Base-by-base conservation (phyloP, 164 flowering plant genomes). In the Saururus chinensis region DNA sequence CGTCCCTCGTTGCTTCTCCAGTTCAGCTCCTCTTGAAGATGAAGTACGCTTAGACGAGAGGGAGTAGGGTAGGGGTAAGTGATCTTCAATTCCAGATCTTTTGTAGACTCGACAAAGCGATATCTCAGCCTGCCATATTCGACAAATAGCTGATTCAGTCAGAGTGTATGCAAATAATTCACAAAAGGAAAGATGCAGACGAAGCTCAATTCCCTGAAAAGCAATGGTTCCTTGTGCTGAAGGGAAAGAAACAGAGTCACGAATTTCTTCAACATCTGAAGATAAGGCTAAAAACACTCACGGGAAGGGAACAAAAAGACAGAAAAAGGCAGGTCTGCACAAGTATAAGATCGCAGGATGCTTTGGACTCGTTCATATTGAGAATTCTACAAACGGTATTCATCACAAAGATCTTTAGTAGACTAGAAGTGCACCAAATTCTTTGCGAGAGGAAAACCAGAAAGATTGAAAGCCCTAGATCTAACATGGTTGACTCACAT, bases 61-160 rank as follows among this genome's bases (percentile, higher is more conserved):
- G 49, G 49, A 67, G 4, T 86, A 69, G 22, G 91, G 88, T 53
- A 80, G 76, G 0, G 88, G 81, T 0, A 79, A 83, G 68, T 90
- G 90, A 65, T 87, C 92, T 73, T 87, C 96, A 1, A 89, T 85
- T 64, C 96, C 96, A 0, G 95, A 79, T 75, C 98, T 71, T 75
- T 92, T 92, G 79, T 89, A 88, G 57, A 92, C 96, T 0, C 98
- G 85, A 52, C 98, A 92, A 17, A 92, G 82, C 0, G 96, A 92
- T 40, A 92, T 92, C 64, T 92, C 98, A 0, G 81, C 86, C 98
- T 92, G 71, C 60, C 68, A 63, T 1, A 17, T n/a, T 22, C 24
- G 21, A n/a, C 12, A 53, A 8, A 1, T n/a, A 5, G 9, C 56
- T 53, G 16, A n/a, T 17, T 1, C 22, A 22, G 54, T 17, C 20